phyloP scores from a whole-genome alignment of 495 filamentous ascomycete genomes.

The Aspergillus sclerotiicarbonarius region DNA sequence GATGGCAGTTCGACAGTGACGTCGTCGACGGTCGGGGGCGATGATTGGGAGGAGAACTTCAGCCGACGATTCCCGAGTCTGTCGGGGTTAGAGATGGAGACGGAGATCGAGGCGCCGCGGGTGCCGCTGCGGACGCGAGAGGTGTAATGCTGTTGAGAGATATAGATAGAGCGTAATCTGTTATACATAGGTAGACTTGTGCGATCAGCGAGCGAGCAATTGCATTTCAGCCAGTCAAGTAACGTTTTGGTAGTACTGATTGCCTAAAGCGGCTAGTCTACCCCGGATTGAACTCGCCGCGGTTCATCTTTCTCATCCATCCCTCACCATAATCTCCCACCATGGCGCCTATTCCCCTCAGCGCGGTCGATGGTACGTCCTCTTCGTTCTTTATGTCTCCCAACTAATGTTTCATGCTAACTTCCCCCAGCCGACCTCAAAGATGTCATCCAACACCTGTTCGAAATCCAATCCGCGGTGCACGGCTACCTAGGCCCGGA shows the following conservation, averaged over 20 bases:
- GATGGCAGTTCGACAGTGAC: slow-evolving; percentile 23
- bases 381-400: not conserved
- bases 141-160: slow-evolving; percentile 25
- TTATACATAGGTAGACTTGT: slow-evolving; percentile 8
- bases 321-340: not conserved
- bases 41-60: slow-evolving; percentile 74
- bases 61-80: slow-evolving; percentile 80
- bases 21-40: slow-evolving; percentile 29
- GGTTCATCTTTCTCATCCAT: not conserved
- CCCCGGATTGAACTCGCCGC: slow-evolving; percentile 3
- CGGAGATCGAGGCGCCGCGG: slow-evolving; percentile 54
- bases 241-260: too few relatives aligned
- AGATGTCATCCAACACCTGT: slow-evolving; percentile 79
- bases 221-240: not conserved
- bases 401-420: too few relatives aligned
- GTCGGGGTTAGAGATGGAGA: slow-evolving; percentile 78
- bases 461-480: slow-evolving; percentile 72
- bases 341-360: slow-evolving; percentile 48
- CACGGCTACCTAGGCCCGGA: slow-evolving; percentile 67
- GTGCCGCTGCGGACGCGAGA: slow-evolving; percentile 41
- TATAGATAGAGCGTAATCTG: slow-evolving; percentile 4
- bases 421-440: slow-evolving; percentile 39
- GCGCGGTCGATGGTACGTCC: slow-evolving; percentile 51
- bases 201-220: not conserved
- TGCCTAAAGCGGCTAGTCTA: slow-evolving; percentile 6